Evolutionary conservation across 305 asterid genomes (phyloP).

Genomic region (Fraxinus albicans): DNA sequence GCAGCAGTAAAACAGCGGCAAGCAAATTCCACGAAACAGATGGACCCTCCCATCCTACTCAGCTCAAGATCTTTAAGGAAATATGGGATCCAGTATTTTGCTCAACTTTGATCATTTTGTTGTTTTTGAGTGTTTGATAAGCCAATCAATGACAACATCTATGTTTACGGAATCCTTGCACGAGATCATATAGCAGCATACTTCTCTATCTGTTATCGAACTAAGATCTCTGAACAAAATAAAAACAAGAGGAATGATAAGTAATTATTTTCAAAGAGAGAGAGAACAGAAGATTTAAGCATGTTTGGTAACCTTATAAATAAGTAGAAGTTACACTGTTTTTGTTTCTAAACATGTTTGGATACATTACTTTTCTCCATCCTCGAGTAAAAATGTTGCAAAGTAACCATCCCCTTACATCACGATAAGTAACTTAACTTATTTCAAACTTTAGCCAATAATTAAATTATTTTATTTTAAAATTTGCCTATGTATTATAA

Average conservation of each 20-base stretch:
- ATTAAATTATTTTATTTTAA: too few species aligned
- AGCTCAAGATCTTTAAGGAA: background rate
- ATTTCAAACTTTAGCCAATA: background rate
- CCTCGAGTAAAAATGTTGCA: background rate
- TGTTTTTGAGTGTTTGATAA: slow-evolving; percentile 67
- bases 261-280: slow-evolving; percentile 1
- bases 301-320: background rate
- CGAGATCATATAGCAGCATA: slow-evolving; percentile 93
- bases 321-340: background rate
- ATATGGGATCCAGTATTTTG: background rate
- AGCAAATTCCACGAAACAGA: slow-evolving; percentile 8
- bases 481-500: background rate
- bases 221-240: slow-evolving; percentile 53
- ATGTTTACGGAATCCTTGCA: slow-evolving; percentile 87
- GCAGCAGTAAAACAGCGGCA: background rate
- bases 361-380: background rate
- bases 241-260: background rate
- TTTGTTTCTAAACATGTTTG: background rate
- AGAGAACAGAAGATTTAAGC: background rate
- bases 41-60: background rate
- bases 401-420: background rate
- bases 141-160: slow-evolving; percentile 79
- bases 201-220: slow-evolving; percentile 74
- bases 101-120: slow-evolving; percentile 33
- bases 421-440: background rate